These are phyloP conservation scores for Camelina neglecta DNA, from an alignment of 345 rosid genomes.

Conservation along the genomic window DNA sequence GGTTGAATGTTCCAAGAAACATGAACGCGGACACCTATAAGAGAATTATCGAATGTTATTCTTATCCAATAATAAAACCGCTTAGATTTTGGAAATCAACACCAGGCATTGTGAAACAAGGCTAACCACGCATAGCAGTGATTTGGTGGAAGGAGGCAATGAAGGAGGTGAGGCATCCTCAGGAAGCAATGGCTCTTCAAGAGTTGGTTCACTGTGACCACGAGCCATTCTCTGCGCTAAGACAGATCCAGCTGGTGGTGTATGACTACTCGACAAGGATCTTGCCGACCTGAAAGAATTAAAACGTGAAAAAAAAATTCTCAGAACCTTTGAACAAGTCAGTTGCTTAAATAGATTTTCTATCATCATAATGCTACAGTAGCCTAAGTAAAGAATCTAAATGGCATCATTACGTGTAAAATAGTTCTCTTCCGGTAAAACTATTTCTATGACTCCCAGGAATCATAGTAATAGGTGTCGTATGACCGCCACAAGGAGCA, in stretches of 20 bases:
- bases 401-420: conserved; percentile 57
- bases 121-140: conserved; percentile 72
- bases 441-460: conserved; percentile 50
- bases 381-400: background rate
- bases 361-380: conserved; percentile 2
- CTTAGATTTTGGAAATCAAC: background rate
- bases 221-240: conserved; percentile 59
- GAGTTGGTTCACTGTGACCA: conserved; percentile 40
- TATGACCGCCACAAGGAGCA: conserved; percentile 40
- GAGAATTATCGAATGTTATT: background rate
- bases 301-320: background rate
- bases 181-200: conserved; percentile 76
- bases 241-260: conserved; percentile 66
- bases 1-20: conserved; percentile 60
- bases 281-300: conserved; percentile 71
- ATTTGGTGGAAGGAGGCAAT: conserved; percentile 55
- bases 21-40: conserved; percentile 60
- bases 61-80: background rate
- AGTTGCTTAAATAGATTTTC: background rate
- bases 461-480: conserved; percentile 64
- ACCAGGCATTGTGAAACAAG: conserved; percentile 8
- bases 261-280: conserved; percentile 76
- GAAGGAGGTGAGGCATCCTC: conserved; percentile 47
- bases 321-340: conserved; percentile 7
- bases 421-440: conserved; percentile 64